Percentiles rank a stretch among this genome's conserved stretches.
These are phyloP conservation scores for Diplodia sapinea DNA, from an alignment of 2,329 filamentous ascomycete genomes.

Conservation along the genomic window DNA sequence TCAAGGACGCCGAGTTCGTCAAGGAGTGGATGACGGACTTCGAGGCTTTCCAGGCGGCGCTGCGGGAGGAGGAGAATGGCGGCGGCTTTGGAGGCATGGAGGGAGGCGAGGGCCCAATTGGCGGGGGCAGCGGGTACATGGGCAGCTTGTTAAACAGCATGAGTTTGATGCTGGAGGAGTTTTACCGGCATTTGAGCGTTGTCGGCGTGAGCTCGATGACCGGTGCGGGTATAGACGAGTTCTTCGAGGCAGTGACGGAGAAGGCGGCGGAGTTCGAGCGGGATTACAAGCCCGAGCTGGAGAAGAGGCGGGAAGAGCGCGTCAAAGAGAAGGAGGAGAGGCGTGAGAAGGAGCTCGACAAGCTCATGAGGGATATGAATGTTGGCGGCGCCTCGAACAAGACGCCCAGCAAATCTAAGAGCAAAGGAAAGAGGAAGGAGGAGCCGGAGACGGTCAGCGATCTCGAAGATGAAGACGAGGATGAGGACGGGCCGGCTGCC, in stretches of 20 bases:
- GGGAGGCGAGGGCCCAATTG: constrained; percentile 57
- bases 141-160: constrained; percentile 93
- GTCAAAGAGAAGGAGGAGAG: constrained; percentile 74
- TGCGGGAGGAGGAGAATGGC: constrained; percentile 77
- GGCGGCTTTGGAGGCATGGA: constrained; percentile 78
- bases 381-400: constrained; percentile 50
- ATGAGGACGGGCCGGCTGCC: constrained; percentile 55
- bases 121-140: constrained; percentile 89
- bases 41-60: constrained; percentile 87
- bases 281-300: constrained; percentile 91
- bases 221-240: constrained; percentile 88
- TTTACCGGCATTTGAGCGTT: constrained; percentile 91
- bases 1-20: constrained; percentile 86
- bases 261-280: constrained; percentile 87
- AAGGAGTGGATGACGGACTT: constrained; percentile 99
- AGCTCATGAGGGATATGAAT: constrained; percentile 93
- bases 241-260: constrained; percentile 85
- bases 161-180: constrained; percentile 96
- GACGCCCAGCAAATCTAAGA: constrained; percentile 37
- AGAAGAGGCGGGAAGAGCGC: constrained; percentile 75
- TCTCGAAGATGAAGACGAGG: constrained; percentile 56
- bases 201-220: constrained; percentile 94
- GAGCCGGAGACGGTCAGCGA: constrained; percentile 60
- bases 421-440: constrained; percentile 47
- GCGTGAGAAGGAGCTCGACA: constrained; percentile 82